phyloP scores from a whole-genome alignment of 352 stramenopile species.

The Phytopythium sindhum region DNA sequence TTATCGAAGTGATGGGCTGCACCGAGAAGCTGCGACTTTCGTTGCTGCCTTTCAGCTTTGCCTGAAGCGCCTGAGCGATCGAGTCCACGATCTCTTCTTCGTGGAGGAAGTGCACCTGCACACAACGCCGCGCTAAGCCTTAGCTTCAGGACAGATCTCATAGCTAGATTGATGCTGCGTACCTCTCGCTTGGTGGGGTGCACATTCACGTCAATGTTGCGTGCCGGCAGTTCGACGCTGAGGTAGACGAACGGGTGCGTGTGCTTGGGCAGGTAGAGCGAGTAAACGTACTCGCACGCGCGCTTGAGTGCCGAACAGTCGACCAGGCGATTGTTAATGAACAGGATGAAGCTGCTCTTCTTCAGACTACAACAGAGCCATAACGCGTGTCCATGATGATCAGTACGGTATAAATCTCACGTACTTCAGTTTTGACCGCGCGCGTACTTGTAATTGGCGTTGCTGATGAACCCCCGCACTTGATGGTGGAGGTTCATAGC shows the following conservation, averaged over 20 bases:
- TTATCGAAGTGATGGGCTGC: conserved; percentile 77
- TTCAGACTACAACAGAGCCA: conserved; percentile 42
- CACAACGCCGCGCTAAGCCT: not conserved
- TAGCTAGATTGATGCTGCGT: not conserved
- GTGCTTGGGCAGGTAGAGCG: conserved; percentile 91
- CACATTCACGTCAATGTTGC: conserved; percentile 98
- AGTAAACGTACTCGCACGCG: conserved; percentile 94
- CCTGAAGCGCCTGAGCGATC: conserved; percentile 74
- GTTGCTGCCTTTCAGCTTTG: conserved; percentile 86
- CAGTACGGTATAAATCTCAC: not conserved
- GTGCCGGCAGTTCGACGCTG: conserved; percentile 90
- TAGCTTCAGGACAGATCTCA: not conserved
- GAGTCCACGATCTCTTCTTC: conserved; percentile 92
- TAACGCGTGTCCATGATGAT: not conserved
- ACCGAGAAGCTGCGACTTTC: conserved; percentile 88
- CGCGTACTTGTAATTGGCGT: conserved; percentile 89
- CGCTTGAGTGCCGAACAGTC: conserved; percentile 90
- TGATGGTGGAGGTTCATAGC: conserved; percentile 33
- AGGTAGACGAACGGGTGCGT: conserved; percentile 97
- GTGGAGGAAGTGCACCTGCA: conserved; percentile 92
- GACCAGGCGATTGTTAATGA: conserved; percentile 98
- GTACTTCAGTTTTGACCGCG: not conserved
- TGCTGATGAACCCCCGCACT: conserved; percentile 67
- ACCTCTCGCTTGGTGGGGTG: conserved; percentile 98
- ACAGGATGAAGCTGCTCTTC: conserved; percentile 91